Base-by-base conservation (phyloP, 257 asterid species). In the Ehretia macrophylla region DNA sequence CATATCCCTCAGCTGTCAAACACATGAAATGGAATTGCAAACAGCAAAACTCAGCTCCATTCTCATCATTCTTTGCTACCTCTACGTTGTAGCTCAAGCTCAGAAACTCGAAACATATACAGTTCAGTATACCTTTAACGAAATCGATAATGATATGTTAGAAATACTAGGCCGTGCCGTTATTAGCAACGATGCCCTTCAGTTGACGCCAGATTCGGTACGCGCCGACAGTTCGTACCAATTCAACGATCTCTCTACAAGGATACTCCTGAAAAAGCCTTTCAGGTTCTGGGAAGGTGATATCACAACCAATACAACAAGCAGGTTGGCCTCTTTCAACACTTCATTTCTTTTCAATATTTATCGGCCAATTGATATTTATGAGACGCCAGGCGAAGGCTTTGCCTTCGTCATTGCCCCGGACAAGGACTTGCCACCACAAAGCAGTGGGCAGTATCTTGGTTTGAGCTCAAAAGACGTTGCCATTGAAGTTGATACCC, bases 401-500 rank as follows among this genome's bases (percentile, higher is more conserved):
- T 8, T 79, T 4, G 68, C 79, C 3, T 79, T 79, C 61, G 49
- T 72, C 63, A 79, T 75, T 8, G 71, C 68, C 3, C 77, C 75
- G 1, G 60, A 69, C 27, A 22, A 51, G 8, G 59, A 56, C 2
- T 32, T 69, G 38, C 81, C 85, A 0, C 17, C 51, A 2, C 69
- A 66, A n/a, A 79, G 82, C 54, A 51, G 12, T 1, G 79, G 79
- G 4, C 57, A 56, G 27, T 79, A 66, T 46, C 80, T 79, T 0
- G 85, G 85, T 14, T 23, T 75, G 22, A 12, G 12, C 1, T 4
- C 21, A 10, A 75, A 79, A 51, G 23, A 49, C n/a, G 58, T 79
- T 1, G 82, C 82, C 1, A 62, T 79, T 16, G 85, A 79, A 50
- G 37, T 75, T 14, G 85, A 79, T 21, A 64, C 82, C 0, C 57